Conservation (phyloP, 768 basidiomycete species). For the Glaciozyma martinii region DNA sequence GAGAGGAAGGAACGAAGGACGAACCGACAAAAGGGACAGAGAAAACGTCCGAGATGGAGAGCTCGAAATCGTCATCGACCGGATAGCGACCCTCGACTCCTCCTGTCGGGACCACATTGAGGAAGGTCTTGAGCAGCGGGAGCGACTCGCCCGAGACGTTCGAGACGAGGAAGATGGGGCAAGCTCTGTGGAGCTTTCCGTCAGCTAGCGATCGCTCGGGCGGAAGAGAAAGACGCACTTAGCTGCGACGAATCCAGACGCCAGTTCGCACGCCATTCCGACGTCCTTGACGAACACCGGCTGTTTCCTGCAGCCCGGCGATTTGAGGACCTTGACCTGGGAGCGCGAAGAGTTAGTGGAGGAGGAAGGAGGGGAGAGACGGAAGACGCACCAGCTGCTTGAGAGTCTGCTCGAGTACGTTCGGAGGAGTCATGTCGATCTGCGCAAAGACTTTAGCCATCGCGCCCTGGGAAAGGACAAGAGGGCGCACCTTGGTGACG, state of each 20-base stretch:
- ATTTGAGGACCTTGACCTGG: slow-evolving; percentile 69
- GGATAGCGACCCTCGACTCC: slow-evolving; percentile 16
- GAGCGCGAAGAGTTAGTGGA: background rate
- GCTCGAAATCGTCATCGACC: slow-evolving; percentile 37
- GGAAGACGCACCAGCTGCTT: slow-evolving; percentile 55
- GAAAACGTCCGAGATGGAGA: slow-evolving; percentile 42
- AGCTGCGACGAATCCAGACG: slow-evolving; percentile 59
- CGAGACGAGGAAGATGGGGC: slow-evolving; percentile 78
- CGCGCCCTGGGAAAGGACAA: background rate
- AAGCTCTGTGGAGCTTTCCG: slow-evolving; percentile 15
- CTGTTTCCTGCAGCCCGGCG: slow-evolving; percentile 65
- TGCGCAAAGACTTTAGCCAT: slow-evolving; percentile 33
- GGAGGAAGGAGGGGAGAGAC: too few relatives aligned
- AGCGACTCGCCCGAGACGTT: slow-evolving; percentile 93
- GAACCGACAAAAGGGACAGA: slow-evolving; percentile 40
- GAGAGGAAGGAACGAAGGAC: fast-evolving
- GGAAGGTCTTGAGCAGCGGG: slow-evolving; percentile 61
- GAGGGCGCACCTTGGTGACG: slow-evolving; percentile 69
- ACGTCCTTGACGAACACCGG: slow-evolving; percentile 51
- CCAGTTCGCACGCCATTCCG: slow-evolving; percentile 71
- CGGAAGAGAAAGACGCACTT: slow-evolving; percentile 18
- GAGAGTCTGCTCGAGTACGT: slow-evolving; percentile 79
- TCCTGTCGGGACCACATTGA: slow-evolving; percentile 64
- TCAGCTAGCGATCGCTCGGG: background rate
- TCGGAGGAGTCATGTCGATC: slow-evolving; percentile 96